phyloP scores from a whole-genome alignment of 2,329 filamentous ascomycete species.

The Dothistroma septosporum region DNA sequence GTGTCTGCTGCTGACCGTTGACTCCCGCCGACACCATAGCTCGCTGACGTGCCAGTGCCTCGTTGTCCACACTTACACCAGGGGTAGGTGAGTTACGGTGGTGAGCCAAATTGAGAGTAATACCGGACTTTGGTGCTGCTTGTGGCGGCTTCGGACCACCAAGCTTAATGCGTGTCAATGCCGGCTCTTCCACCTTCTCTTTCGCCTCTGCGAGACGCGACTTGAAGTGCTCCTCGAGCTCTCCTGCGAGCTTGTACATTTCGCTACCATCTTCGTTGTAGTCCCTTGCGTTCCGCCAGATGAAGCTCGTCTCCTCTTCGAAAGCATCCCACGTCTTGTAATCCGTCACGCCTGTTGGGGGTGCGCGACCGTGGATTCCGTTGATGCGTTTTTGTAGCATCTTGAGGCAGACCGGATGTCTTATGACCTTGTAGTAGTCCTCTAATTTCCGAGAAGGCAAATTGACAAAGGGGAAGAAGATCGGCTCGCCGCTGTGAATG shows the following conservation, averaged over 20 bases:
- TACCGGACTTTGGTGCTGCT: conserved; percentile 30
- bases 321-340: conserved; percentile 81
- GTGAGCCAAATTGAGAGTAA: conserved; percentile 38
- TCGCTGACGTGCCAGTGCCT: conserved; percentile 52
- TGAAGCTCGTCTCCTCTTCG: conserved; percentile 70
- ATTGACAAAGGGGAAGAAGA: conserved; percentile 70
- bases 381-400: conserved; percentile 72
- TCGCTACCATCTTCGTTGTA: conserved; percentile 92
- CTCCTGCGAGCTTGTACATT: conserved; percentile 70
- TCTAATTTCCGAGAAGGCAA: conserved; percentile 70
- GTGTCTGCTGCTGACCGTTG: conserved; percentile 36
- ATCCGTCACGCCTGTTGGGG: conserved; percentile 57
- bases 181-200: conserved; percentile 65
- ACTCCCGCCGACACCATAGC: conserved; percentile 50
- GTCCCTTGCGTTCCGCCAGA: conserved; percentile 83
- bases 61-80: conserved; percentile 52
- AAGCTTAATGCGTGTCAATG: conserved; percentile 74
- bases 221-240: conserved; percentile 71
- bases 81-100: conserved; percentile 39
- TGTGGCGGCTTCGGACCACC: conserved; percentile 41
- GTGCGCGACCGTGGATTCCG: conserved; percentile 65
- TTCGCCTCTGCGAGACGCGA: conserved; percentile 68
- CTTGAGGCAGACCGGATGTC: conserved; percentile 73
- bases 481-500: conserved; percentile 57
- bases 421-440: conserved; percentile 83